phyloP scores from a whole-genome alignment of 1,284 basidiomycete genomes.

The Rhodotorula sp. region DNA sequence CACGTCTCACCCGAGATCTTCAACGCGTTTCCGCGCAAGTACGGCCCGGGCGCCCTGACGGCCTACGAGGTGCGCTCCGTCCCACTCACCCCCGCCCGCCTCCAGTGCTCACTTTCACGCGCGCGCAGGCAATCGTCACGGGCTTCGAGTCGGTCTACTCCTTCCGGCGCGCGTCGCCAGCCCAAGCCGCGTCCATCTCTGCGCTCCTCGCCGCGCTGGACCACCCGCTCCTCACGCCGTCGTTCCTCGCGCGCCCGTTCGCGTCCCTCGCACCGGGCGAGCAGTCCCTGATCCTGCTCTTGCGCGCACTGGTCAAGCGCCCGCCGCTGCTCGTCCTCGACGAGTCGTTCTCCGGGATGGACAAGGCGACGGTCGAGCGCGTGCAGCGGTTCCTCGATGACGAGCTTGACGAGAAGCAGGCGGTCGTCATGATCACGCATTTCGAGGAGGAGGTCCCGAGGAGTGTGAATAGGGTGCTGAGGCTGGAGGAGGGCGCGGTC shows the following conservation, averaged over 20 bases:
- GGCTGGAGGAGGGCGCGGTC: constrained; percentile 29
- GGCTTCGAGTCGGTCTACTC: constrained; percentile 80
- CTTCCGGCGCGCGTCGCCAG: constrained; percentile 57
- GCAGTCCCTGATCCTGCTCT: constrained; percentile 75
- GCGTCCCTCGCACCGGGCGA: constrained; percentile 66
- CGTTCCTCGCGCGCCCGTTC: constrained; percentile 56
- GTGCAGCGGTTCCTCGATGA: constrained; percentile 65
- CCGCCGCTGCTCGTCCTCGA: constrained; percentile 76
- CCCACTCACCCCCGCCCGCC: neutral
- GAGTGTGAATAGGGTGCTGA: constrained; percentile 22
- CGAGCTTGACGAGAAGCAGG: constrained; percentile 64
- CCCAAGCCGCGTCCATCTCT: constrained; percentile 54
- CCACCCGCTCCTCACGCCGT: constrained; percentile 27
- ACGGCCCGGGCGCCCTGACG: constrained; percentile 57
- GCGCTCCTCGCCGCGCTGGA: constrained; percentile 65
- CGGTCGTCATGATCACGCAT: constrained; percentile 80
- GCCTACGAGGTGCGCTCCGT: constrained; percentile 63
- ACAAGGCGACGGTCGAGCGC: constrained; percentile 68
- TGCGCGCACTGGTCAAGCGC: constrained; percentile 74
- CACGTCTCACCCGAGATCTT: constrained; percentile 86
- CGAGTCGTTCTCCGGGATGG: constrained; percentile 89
- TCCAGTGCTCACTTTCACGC: neutral
- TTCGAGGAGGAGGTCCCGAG: constrained; percentile 76
- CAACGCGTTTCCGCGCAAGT: constrained; percentile 80
- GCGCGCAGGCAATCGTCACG: constrained; percentile 62